Evolutionary conservation across 2,329 filamentous ascomycete genomes (phyloP), one percentile per base, ranked within the genome.

Genomic region (Fusarium mexicanum): DNA sequence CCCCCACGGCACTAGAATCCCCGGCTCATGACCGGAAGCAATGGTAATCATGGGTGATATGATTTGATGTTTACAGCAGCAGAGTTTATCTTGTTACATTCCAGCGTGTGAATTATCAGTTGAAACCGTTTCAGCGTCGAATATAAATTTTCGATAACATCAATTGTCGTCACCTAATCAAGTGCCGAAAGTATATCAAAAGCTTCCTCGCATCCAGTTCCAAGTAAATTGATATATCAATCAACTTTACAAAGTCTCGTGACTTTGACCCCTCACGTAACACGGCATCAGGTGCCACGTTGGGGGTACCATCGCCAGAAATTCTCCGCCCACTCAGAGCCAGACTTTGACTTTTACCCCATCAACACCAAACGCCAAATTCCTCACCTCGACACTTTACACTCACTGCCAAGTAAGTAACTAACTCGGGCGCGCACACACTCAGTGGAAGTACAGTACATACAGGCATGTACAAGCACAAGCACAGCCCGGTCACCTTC

Each of bases 291-390:
- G 47, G 43, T 55, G 41, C 68, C 60, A 78, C 74, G 78, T 78
- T 78, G 76, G 76, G 76, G 76, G 76, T 58, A 61, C 55, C 51
- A 53, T 37, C 38, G 31, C 38, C 44, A 61, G 58, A 50, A 63
- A 71, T 68, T 67, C 61, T 50, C 67, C 72, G 57, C 66, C 75
- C 68, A 59, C 46, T 53, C 29, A 64, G 38, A 53, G 35, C 37
- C 44, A 41, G 46, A 29, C 18, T 29, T 64, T 55, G 35, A n/a
- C 51, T n/a, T 54, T 29, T 54, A 54, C 43, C 57, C 64, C 61
- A 65, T 65, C 64, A 65, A 66, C 66, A 72, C 59, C 57, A 51
- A 59, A 38, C 41, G 44, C 24, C 71, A 73, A 40, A 20, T 26
- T 54, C 48, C 24, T 38, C 33, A 37, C 60, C 68, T 69, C 67